phyloP scores from a whole-genome alignment of 2,329 filamentous ascomycete species.

The Bipolaris sorokiniana region DNA sequence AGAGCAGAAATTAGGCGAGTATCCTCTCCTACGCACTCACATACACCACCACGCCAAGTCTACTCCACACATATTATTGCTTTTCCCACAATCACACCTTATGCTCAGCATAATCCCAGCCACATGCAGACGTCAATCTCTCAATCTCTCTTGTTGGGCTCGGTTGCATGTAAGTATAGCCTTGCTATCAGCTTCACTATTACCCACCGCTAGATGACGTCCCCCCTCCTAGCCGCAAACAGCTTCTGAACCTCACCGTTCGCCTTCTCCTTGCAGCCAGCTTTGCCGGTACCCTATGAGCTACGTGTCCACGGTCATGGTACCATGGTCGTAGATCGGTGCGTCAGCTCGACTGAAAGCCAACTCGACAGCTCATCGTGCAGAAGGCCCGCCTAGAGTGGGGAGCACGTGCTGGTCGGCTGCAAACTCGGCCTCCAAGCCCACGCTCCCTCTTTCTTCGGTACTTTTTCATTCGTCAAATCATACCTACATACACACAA shows the following conservation, averaged over 20 bases:
- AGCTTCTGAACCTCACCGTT: conserved; percentile 20
- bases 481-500: not conserved
- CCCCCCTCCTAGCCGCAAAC: conserved; percentile 30
- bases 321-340: conserved; percentile 26
- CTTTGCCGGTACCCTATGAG: conserved; percentile 47
- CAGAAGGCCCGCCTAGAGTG: conserved; percentile 22
- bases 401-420: conserved; percentile 10
- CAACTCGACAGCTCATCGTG: conserved; percentile 47
- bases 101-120: conserved; percentile 21
- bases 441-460: not conserved
- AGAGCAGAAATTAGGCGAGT: not conserved
- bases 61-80: conserved; percentile 7
- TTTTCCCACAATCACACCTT: conserved; percentile 12
- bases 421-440: not conserved
- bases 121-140: conserved; percentile 8
- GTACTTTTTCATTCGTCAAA: not conserved
- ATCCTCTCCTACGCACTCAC: not conserved
- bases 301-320: conserved; percentile 40
- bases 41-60: not conserved
- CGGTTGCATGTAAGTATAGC: conserved; percentile 20
- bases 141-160: conserved; percentile 14
- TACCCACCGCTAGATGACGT: conserved; percentile 22
- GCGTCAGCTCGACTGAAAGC: conserved; percentile 30
- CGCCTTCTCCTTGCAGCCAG: conserved; percentile 18
- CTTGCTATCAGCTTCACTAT: conserved; percentile 27